Evolutionary conservation across 116 monocot genomes (phyloP).

Genomic region (Posidonia oceanica): DNA sequence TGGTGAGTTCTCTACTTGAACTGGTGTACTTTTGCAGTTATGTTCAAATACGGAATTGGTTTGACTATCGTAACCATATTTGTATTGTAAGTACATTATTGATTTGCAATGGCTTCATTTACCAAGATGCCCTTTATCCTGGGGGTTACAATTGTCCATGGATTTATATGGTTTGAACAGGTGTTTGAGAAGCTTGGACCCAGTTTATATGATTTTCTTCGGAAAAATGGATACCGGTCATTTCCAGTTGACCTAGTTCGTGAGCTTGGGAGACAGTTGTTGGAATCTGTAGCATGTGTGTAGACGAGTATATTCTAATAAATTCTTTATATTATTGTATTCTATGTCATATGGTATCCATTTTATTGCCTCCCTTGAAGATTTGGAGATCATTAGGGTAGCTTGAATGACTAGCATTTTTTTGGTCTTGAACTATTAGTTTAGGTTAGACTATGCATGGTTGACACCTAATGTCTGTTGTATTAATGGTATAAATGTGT

Average conservation of each 20-base stretch:
- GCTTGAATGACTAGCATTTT: no score
- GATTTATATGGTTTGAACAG: constrained; percentile 75
- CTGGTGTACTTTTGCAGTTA: constrained; percentile 88
- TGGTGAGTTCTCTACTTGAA: constrained; percentile 2
- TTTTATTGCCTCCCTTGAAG: no score
- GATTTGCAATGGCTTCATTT: constrained; percentile 35
- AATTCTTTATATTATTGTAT: neutral
- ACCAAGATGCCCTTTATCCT: constrained; percentile 11
- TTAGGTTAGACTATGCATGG: neutral
- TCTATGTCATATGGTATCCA: neutral
- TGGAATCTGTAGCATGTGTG: constrained; percentile 97
- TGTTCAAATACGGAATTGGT: constrained; percentile 99
- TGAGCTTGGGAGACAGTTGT: constrained; percentile 83
- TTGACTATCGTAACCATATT: constrained; percentile 99
- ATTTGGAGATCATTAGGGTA: neutral
- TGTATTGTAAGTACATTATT: constrained; percentile 96
- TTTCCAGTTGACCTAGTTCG: constrained; percentile 92
- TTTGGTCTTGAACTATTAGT: neutral
- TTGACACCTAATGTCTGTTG: neutral
- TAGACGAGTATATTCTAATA: constrained; percentile 9
- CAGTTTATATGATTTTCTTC: constrained; percentile 96
- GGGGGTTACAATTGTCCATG: constrained; percentile 38
- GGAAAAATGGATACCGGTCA: constrained; percentile 82
- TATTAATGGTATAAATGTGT: neutral
- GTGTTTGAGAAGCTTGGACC: constrained; percentile 99